Conservation (phyloP, 495 filamentous ascomycete genomes). For the Trypethelium eluteriae region DNA sequence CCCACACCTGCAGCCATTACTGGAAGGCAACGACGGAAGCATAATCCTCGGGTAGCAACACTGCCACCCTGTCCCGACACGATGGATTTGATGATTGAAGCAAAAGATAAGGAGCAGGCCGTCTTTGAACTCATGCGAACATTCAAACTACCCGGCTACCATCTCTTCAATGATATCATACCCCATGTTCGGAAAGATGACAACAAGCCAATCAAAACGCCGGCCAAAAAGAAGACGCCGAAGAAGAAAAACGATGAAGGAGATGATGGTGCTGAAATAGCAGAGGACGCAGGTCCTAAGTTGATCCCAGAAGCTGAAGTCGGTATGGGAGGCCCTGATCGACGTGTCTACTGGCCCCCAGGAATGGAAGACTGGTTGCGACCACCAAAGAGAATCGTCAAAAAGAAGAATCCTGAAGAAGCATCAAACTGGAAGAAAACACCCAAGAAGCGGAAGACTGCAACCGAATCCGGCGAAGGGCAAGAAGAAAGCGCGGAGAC, state of each 20-base stretch:
- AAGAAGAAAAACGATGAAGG: slow-evolving; percentile 39
- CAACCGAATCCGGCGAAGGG: slow-evolving; percentile 10
- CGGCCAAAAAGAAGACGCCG: slow-evolving; percentile 35
- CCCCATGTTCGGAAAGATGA: slow-evolving; percentile 74
- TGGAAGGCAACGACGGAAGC: slow-evolving; percentile 67
- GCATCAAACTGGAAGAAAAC: background rate
- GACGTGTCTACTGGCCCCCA: slow-evolving; percentile 84
- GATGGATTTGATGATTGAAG: slow-evolving; percentile 98
- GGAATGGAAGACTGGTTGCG: slow-evolving; percentile 87
- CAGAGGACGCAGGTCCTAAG: slow-evolving; percentile 36
- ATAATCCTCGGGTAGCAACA: slow-evolving; percentile 65
- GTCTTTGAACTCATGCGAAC: slow-evolving; percentile 89
- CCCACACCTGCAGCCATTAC: slow-evolving; percentile 68
- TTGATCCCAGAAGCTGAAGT: slow-evolving; percentile 60
- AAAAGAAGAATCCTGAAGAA: slow-evolving; percentile 44
- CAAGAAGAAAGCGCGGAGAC: slow-evolving; percentile 8
- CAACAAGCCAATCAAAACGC: slow-evolving; percentile 47
- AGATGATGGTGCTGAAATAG: slow-evolving; percentile 43
- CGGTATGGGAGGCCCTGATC: slow-evolving; percentile 81
- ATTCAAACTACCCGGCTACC: slow-evolving; percentile 71
- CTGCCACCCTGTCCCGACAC: slow-evolving; percentile 72
- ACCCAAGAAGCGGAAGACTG: slow-evolving; percentile 11
- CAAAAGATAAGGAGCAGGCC: slow-evolving; percentile 96
- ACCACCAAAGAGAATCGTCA: slow-evolving; percentile 63
- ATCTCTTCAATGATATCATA: slow-evolving; percentile 67